These are phyloP conservation scores for Lecanicillium sp. DNA, from an alignment of 2,329 filamentous ascomycete species.

Conservation along the genomic window DNA sequence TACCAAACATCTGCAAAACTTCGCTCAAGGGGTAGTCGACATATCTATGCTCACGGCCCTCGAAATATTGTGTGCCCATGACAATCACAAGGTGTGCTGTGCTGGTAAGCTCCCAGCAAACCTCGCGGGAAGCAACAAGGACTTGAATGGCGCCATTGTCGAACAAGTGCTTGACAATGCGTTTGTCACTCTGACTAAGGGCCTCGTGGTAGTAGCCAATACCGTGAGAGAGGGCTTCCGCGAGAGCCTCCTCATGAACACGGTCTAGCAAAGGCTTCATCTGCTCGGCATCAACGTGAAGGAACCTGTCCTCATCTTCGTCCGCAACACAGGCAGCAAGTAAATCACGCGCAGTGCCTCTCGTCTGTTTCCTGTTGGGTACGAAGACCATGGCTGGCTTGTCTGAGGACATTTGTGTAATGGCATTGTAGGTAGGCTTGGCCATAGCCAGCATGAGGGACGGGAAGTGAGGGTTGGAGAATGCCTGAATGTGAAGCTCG, in stretches of 20 bases:
- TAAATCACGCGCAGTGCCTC: slow-evolving; percentile 79
- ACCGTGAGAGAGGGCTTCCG: slow-evolving; percentile 85
- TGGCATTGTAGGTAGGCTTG: slow-evolving; percentile 83
- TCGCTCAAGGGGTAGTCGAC: slow-evolving; percentile 94
- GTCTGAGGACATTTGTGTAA: slow-evolving; percentile 79
- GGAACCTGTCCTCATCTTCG: slow-evolving; percentile 88
- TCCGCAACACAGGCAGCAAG: slow-evolving; percentile 82
- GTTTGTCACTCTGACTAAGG: slow-evolving; percentile 79
- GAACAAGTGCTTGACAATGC: slow-evolving; percentile 89
- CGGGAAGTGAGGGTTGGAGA: slow-evolving; percentile 92
- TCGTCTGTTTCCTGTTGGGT: slow-evolving; percentile 86
- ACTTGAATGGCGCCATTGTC: slow-evolving; percentile 85
- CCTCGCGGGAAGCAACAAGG: slow-evolving; percentile 69
- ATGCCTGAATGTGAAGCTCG: slow-evolving; percentile 92
- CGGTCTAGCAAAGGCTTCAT: slow-evolving; percentile 75
- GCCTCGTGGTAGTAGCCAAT: slow-evolving; percentile 98
- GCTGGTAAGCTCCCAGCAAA: slow-evolving; percentile 90
- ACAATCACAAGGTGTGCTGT: slow-evolving; percentile 87
- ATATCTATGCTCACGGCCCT: slow-evolving; percentile 93
- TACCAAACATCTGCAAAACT: slow-evolving; percentile 96
- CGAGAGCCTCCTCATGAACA: slow-evolving; percentile 79
- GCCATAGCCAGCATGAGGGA: slow-evolving; percentile 99
- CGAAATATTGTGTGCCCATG: slow-evolving; percentile 97
- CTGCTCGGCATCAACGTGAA: slow-evolving; percentile 77
- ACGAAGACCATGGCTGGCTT: slow-evolving; percentile 92